Percentiles rank a stretch among this genome's conserved stretches.
phyloP scores from a whole-genome alignment of 2,329 filamentous ascomycete species.

The Pseudogymnoascus verrucosus region DNA sequence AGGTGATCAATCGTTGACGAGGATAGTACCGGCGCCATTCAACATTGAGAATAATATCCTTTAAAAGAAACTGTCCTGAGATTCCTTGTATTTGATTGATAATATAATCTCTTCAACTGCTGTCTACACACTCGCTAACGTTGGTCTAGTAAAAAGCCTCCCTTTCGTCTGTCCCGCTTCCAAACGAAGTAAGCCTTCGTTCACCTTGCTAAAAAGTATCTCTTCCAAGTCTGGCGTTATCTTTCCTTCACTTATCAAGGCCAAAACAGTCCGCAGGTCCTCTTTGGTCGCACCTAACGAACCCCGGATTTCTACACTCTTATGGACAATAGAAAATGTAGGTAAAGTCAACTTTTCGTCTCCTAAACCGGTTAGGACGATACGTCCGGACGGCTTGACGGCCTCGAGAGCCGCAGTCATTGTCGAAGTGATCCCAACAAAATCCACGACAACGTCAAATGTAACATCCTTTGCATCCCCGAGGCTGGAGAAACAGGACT shows the following conservation, averaged over 20 bases:
- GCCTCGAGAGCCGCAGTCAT: conserved; percentile 9
- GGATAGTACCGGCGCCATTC: too few relatives aligned
- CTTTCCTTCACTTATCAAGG: conserved; percentile 9
- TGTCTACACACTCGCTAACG: background rate
- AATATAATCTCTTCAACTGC: conserved; percentile 26
- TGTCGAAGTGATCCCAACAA: conserved; percentile 11
- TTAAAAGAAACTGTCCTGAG: too few relatives aligned
- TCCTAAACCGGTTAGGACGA: conserved; percentile 13
- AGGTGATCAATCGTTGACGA: too few relatives aligned
- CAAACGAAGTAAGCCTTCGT: conserved; percentile 11
- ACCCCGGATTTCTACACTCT: conserved; percentile 7
- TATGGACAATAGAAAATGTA: conserved; percentile 2
- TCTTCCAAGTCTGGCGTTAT: conserved; percentile 12
- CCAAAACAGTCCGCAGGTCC: conserved; percentile 10
- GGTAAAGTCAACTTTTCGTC: background rate
- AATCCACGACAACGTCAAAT: conserved; percentile 14
- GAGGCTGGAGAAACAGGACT: conserved; percentile 12
- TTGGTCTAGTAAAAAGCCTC: conserved; percentile 14
- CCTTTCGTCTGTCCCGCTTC: conserved; percentile 9
- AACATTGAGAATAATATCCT: too few relatives aligned
- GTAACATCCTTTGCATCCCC: conserved; percentile 3
- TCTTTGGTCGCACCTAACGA: conserved; percentile 10
- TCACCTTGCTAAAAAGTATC: conserved; percentile 10
- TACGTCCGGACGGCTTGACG: conserved; percentile 9
- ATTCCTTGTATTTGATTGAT: too few relatives aligned